Base-by-base conservation (phyloP, 805 yeast species). In the Ogataea zsoltii region DNA sequence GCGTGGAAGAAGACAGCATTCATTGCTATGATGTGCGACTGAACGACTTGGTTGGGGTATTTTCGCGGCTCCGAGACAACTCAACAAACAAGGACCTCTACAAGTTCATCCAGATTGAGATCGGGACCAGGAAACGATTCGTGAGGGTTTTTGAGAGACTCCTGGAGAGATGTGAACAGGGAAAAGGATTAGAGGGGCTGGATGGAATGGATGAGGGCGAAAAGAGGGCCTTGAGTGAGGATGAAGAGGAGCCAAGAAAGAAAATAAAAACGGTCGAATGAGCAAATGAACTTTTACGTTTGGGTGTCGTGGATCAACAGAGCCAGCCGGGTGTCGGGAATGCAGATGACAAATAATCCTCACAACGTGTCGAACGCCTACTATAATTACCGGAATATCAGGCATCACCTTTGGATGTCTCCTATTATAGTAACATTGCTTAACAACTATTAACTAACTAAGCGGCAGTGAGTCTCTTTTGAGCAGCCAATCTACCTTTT, bases 401-500 rank as follows among this genome's bases (percentile, higher is more conserved):
- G n/a, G 11, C 16, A 13, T 14, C 29, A 7, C 32, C 21, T n/a
- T n/a, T 4, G 14, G 13, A 14, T n/a, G 21, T 25, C 17, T 35
- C 28, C 45, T 42, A 42, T 42, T 42, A 42, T 42, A 42, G 41
- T 35, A 30, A 41, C 33, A 26, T 35, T 35, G 39, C 40, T 42
- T 41, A 35, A 33, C 38, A 41, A 18, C 35, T 38, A 46, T 42
- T 44, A 49, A 43, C 33, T 46, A 49, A 42, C 58, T 63, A 65
- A 64, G 69, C 69, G 76, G 88, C 88, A 72, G 90, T 70, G 66
- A 85, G 78, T 74, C 94, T 85, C 85, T 87, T 87, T 79, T 85
- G 89, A 72, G 88, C 70, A 69, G 90, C 85, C 69, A 85, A 77
- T 79, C 94, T 86, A 75, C 94, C 97, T 75, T 80, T 82, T 80